Evolutionary conservation across 805 yeast genomes (phyloP).

Genomic region (Naumovozyma castellii): DNA sequence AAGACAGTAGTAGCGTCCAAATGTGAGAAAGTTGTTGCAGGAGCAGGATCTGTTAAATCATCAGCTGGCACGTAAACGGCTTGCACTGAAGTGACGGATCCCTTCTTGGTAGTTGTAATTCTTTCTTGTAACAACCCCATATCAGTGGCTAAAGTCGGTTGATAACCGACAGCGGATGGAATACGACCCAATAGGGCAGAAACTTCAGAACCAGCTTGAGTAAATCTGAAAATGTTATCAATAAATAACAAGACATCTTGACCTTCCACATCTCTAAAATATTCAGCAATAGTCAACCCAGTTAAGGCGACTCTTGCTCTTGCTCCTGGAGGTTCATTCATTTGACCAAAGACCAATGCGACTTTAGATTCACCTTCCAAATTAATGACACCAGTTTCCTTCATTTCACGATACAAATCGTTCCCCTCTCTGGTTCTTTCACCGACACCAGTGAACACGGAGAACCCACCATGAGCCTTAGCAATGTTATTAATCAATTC

Average conservation of each 20-base stretch:
- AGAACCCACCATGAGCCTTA: conserved; percentile 99
- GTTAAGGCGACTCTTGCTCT: conserved; percentile 99
- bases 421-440: conserved; percentile 99
- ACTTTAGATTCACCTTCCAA: conserved; percentile 99
- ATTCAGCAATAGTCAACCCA: conserved; percentile 99
- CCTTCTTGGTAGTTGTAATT: conserved; percentile 98
- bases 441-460: conserved; percentile 99
- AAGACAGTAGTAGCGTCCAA: conserved; percentile 99
- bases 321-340: conserved; percentile 99
- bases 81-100: conserved; percentile 99
- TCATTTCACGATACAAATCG: conserved; percentile 99
- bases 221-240: conserved; percentile 99
- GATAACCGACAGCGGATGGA: conserved; percentile 99
- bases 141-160: conserved; percentile 99
- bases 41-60: conserved; percentile 99
- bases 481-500: conserved; percentile 99
- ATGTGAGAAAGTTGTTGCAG: conserved; percentile 99
- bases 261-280: conserved; percentile 99
- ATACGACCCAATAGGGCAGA: conserved; percentile 99
- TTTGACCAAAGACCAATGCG: conserved; percentile 98
- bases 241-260: conserved; percentile 99
- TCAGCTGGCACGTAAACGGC: conserved; percentile 99
- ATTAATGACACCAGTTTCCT: conserved; percentile 99
- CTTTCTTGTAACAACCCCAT: conserved; percentile 99
- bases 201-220: conserved; percentile 99